Conservation (phyloP, 2,329 filamentous ascomycete genomes). For the Ciborinia camelliae region DNA sequence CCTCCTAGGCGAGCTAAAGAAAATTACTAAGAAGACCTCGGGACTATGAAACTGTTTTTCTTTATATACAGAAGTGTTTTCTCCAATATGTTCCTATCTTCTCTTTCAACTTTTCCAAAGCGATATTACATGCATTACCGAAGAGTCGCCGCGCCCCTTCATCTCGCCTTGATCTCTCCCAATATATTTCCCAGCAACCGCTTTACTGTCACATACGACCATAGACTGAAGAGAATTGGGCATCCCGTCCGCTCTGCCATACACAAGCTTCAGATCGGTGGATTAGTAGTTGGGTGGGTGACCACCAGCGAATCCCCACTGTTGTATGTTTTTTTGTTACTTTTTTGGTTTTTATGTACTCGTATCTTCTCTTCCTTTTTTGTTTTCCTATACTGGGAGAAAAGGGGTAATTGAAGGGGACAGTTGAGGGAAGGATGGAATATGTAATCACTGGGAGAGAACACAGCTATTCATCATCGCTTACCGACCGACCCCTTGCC, state of each 20-base stretch:
- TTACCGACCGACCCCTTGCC: no score
- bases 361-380: no score
- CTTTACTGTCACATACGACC: neutral
- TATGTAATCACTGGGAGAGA: no score
- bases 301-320: neutral
- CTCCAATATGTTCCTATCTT: neutral
- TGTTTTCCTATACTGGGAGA: no score
- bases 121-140: neutral
- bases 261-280: neutral
- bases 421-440: no score
- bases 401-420: no score
- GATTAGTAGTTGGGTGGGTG: neutral
- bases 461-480: no score
- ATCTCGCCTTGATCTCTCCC: neutral
- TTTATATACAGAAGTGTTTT: neutral
- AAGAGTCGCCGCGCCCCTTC: neutral
- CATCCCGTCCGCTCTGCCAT: neutral
- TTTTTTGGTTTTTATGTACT: neutral
- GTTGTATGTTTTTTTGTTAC: neutral
- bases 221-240: slow-evolving; percentile 1
- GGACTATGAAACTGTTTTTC: neutral
- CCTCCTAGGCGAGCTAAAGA: neutral
- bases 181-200: neutral
- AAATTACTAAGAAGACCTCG: neutral
- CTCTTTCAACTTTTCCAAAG: no score